phyloP scores from a whole-genome alignment of 2,329 filamentous ascomycete species.

The Fusarium protoensiforme region DNA sequence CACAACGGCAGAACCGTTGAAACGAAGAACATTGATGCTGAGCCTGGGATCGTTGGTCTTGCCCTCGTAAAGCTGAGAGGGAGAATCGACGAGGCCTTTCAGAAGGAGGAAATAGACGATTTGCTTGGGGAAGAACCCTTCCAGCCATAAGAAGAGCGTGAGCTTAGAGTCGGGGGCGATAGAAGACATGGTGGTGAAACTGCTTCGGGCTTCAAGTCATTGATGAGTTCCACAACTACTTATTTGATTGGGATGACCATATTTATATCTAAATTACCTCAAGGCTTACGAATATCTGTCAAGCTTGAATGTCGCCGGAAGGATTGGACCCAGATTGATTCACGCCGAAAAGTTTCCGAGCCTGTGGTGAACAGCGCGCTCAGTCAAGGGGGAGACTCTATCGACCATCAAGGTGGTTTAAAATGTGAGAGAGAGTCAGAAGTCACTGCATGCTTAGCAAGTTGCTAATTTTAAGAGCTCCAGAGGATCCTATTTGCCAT shows the following conservation, averaged over 20 bases:
- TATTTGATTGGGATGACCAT: not conserved
- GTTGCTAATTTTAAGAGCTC: too few relatives aligned
- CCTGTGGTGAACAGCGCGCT: not conserved
- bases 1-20: not conserved
- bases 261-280: too few relatives aligned
- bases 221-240: too few relatives aligned
- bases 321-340: not conserved
- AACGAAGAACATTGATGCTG: not conserved
- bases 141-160: not conserved
- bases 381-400: not conserved
- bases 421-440: not conserved
- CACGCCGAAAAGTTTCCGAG: not conserved
- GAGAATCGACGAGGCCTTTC: not conserved
- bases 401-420: not conserved
- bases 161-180: not conserved
- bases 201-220: fast-evolving
- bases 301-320: not conserved
- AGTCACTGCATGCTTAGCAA: too few relatives aligned
- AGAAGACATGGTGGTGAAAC: not conserved
- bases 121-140: not conserved
- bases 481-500: not conserved
- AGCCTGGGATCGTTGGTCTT: not conserved
- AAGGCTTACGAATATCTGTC: not conserved
- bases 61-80: not conserved
- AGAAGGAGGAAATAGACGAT: not conserved